phyloP scores from a whole-genome alignment of 768 basidiomycete genomes.

The Termitomyces eurrhizus region DNA sequence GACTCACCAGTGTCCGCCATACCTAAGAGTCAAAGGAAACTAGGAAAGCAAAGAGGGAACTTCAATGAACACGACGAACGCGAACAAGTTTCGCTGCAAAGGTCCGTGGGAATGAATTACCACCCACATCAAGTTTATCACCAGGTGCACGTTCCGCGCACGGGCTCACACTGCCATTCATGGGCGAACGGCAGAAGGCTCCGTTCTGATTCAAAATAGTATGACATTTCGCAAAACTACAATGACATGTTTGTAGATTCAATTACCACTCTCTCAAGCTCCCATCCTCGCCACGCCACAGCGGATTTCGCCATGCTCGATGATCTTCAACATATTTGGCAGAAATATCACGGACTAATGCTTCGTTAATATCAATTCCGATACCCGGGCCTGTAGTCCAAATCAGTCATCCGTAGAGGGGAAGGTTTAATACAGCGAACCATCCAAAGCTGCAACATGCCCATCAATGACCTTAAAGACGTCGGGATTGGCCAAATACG shows the following conservation, averaged over 20 bases:
- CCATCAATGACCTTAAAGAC: constrained; percentile 54
- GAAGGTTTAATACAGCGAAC: constrained; percentile 18
- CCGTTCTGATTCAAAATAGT: no score
- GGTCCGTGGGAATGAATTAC: constrained; percentile 15
- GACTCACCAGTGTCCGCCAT: constrained; percentile 64
- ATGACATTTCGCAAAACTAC: not conserved
- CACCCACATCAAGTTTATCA: not conserved
- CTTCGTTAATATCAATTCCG: constrained; percentile 60
- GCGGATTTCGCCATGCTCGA: constrained; percentile 49
- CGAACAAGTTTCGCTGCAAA: constrained; percentile 3
- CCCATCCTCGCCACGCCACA: constrained; percentile 55
- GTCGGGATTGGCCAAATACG: constrained; percentile 48
- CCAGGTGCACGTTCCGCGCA: not conserved
- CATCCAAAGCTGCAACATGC: constrained; percentile 40
- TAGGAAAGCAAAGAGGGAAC: not conserved
- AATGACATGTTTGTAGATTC: not conserved
- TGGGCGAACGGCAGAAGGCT: not conserved
- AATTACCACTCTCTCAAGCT: constrained; percentile 50
- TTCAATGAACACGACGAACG: not conserved
- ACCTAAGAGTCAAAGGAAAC: constrained; percentile 1
- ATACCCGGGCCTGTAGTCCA: constrained; percentile 45
- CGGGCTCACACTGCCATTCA: not conserved
- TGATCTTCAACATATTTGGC: constrained; percentile 30
- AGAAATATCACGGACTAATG: constrained; percentile 38
- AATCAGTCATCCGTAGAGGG: not conserved